Conservation (phyloP, 106 monocot genomes). For the Triglochin maritima region DNA sequence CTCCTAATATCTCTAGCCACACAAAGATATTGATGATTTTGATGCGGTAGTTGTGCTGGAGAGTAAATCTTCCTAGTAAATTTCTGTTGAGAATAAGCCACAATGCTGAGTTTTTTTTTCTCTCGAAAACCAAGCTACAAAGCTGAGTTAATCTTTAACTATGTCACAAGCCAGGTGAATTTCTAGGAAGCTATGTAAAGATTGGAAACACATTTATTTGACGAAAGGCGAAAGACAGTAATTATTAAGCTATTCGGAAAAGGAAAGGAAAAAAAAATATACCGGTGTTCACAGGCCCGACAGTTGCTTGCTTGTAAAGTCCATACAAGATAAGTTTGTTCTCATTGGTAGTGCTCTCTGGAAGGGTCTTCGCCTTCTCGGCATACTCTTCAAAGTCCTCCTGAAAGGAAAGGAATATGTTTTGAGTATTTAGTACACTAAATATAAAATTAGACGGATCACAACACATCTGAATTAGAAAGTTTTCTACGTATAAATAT, state of each 20-base stretch:
- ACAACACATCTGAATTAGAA: no score
- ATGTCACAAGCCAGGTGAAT: neutral
- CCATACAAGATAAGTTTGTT: constrained; percentile 60
- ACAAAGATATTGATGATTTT: no score
- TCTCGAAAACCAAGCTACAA: no score
- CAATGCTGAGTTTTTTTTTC: no score
- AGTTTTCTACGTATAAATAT: no score
- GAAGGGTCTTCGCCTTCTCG: constrained; percentile 57
- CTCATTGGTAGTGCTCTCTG: constrained; percentile 40
- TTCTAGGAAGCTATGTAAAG: neutral
- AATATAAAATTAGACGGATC: no score
- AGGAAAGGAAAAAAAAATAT: constrained; percentile 2
- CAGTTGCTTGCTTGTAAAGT: constrained; percentile 81
- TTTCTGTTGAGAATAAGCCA: no score
- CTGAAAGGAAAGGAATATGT: constrained; percentile 11
- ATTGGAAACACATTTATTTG: neutral
- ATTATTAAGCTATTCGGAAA: neutral
- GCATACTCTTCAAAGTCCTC: constrained; percentile 86
- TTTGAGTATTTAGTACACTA: no score
- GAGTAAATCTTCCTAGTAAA: no score
- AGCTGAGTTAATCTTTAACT: no score
- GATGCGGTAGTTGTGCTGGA: no score
- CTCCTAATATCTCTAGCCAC: no score
- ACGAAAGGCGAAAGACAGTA: neutral
- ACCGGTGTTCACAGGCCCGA: constrained; percentile 65